Evolutionary conservation across 2,329 filamentous ascomycete species (phyloP), one percentile per base, ranked within the genome.

Genomic region (Epicoccum sorghinum): DNA sequence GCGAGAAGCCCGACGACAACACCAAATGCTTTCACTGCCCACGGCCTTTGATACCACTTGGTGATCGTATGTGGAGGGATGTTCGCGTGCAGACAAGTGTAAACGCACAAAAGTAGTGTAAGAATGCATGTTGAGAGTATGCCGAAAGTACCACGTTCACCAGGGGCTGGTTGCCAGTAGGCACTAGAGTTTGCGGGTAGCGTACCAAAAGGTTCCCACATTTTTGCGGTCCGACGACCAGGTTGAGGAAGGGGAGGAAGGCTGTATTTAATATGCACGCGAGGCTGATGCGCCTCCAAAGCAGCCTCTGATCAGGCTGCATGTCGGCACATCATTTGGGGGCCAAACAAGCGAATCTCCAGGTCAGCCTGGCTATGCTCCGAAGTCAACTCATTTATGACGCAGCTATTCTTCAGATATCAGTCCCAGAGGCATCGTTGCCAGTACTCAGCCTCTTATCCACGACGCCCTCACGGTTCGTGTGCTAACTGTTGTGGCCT

Each of bases 181-280:
- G 13, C 38, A 4, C 38, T 42, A 12, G 8, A 13, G 14, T 49
- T 42, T 3, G 9, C n/a, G 7, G 47, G 47, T 2, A 7, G 12
- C 0, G 3, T 18, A n/a, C 47, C 47, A 10, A 49, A 42, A 4
- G 43, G 43, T 7, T 56, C 18, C 30, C 37, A 40, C 54, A 50
- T 46, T 5, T 32, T 43, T 35, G 33, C 36, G 18, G 22, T 29
- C 4, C 10, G 32, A 33, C 6, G 32, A 29, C 6, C 27, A 29
- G 6, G 27, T 9, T 9, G 9, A 29, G 6, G 6, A 29, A 29
- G 27, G 18, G 27, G 9, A 29, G 27, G 27, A 29, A 29, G 27
- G 27, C 27, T 29, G 9, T 6, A 9, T 29, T 18, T 29, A 9
- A 29, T 29, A 29, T 29, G 6, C 6, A 29, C 27, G 27, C 27